Conservation (phyloP, 2,329 filamentous ascomycete genomes). For the Coleophoma cylindrospora region DNA sequence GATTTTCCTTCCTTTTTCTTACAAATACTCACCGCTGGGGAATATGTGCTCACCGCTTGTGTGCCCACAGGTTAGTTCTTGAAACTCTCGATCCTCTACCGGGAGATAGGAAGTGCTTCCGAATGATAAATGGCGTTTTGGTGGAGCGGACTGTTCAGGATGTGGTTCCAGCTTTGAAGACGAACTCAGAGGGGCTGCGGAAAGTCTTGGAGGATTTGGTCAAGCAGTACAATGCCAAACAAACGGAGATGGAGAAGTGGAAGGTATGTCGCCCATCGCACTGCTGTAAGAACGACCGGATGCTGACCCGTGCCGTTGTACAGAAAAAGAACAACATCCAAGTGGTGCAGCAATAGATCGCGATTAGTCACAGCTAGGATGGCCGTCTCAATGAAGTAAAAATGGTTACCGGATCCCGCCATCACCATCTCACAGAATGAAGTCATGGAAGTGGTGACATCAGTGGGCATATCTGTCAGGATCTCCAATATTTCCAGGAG, state of each 20-base stretch:
- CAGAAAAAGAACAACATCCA: constrained; percentile 90
- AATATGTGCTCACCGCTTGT: constrained; percentile 32
- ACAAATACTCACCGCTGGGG: constrained; percentile 14
- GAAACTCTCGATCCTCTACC: constrained; percentile 84
- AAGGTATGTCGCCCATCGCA: constrained; percentile 60
- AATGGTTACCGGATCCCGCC: constrained; percentile 3
- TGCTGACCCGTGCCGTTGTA: constrained; percentile 8
- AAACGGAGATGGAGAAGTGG: constrained; percentile 95
- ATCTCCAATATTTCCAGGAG: constrained; percentile 8
- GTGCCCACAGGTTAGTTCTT: constrained; percentile 70
- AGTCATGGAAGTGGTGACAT: background rate
- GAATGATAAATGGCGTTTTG: constrained; percentile 95
- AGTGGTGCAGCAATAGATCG: constrained; percentile 67
- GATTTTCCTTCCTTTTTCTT: constrained; percentile 17
- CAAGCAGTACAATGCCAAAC: constrained; percentile 93
- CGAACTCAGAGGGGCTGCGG: constrained; percentile 88
- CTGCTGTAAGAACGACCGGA: too few species aligned
- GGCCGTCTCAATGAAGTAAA: background rate
- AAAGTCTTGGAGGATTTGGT: constrained; percentile 92
- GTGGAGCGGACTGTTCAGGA: constrained; percentile 93
- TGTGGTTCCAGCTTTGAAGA: constrained; percentile 84
- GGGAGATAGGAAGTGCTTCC: constrained; percentile 90
- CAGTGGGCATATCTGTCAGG: too few species aligned
- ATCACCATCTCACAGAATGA: too few species aligned
- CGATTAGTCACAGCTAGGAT: background rate